These are phyloP conservation scores for Entomophthora muscae DNA, from an alignment of 371 early-diverging fungal species.

Conservation along the genomic window DNA sequence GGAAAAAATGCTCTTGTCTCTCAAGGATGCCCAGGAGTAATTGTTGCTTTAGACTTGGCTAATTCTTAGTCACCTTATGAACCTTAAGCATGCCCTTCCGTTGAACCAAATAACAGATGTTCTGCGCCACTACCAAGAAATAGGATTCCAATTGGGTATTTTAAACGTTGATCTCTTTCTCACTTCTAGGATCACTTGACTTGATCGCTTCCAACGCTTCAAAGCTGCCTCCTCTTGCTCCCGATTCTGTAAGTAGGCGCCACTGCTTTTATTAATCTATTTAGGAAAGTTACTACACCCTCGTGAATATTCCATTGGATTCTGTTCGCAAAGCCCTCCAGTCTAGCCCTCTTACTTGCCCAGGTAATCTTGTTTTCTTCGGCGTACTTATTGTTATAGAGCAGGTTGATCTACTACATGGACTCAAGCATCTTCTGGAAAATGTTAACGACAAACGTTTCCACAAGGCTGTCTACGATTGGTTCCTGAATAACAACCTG, in stretches of 20 bases:
- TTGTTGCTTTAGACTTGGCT: neutral
- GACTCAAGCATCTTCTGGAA: neutral
- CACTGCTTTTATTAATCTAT: neutral
- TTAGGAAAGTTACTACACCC: neutral
- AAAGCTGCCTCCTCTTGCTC: neutral
- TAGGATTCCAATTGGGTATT: neutral
- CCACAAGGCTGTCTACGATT: neutral
- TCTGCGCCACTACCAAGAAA: neutral
- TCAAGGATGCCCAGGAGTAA: neutral
- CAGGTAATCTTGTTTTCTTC: neutral
- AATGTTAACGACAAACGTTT: neutral
- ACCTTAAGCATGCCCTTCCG: neutral
- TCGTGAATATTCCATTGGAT: neutral
- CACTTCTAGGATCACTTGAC: neutral
- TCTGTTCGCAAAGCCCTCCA: neutral
- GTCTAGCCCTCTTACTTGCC: neutral
- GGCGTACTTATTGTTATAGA: neutral
- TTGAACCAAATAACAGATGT: neutral
- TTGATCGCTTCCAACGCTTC: neutral
- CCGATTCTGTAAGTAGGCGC: neutral
- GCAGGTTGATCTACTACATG: neutral
- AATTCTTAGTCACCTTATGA: neutral
- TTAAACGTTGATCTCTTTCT: neutral
- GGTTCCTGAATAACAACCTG: neutral
- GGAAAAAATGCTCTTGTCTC: neutral